Evolutionary conservation across 2,329 filamentous ascomycete genomes (phyloP).

Genomic region (Aureobasidium subglaciale): DNA sequence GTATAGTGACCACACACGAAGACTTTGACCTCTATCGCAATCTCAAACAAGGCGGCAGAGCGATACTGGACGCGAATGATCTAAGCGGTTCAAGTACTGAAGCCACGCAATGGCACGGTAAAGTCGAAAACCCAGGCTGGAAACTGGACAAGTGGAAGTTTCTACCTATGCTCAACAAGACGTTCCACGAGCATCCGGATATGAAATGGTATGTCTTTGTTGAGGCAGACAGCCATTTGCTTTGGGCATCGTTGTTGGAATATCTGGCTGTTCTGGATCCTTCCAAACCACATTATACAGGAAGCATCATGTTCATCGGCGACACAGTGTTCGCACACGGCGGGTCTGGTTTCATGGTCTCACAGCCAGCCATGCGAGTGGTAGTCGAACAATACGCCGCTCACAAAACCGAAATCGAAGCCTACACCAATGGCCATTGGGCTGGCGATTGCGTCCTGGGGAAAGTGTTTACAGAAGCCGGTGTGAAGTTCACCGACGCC

Average conservation of each 20-base stretch:
- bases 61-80: slow-evolving; percentile 18
- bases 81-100: slow-evolving; percentile 19
- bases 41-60: slow-evolving; percentile 19
- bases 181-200: slow-evolving; percentile 30
- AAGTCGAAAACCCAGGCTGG: slow-evolving; percentile 26
- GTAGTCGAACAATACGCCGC: slow-evolving; percentile 32
- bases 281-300: slow-evolving; percentile 36
- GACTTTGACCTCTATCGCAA: slow-evolving; percentile 26
- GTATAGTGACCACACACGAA: slow-evolving; percentile 17
- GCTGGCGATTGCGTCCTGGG: slow-evolving; percentile 26
- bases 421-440: slow-evolving; percentile 23
- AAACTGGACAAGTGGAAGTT: slow-evolving; percentile 48
- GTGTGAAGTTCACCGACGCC: slow-evolving; percentile 19
- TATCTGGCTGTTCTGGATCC: slow-evolving; percentile 34
- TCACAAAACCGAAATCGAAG: slow-evolving; percentile 29
- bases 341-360: slow-evolving; percentile 37
- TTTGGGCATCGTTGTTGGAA: slow-evolving; percentile 41
- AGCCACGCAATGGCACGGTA: slow-evolving; percentile 20
- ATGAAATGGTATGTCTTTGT: slow-evolving; percentile 55
- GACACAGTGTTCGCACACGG: slow-evolving; percentile 35
- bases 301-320: slow-evolving; percentile 32
- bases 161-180: slow-evolving; percentile 40
- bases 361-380: slow-evolving; percentile 31
- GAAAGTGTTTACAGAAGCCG: slow-evolving; percentile 22
- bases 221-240: slow-evolving; percentile 51